A percentile compares a stretch with the other conserved stretches of the same genome.
phyloP scores from a whole-genome alignment of 1,284 basidiomycete species.

The Ganoderma resinaceum region DNA sequence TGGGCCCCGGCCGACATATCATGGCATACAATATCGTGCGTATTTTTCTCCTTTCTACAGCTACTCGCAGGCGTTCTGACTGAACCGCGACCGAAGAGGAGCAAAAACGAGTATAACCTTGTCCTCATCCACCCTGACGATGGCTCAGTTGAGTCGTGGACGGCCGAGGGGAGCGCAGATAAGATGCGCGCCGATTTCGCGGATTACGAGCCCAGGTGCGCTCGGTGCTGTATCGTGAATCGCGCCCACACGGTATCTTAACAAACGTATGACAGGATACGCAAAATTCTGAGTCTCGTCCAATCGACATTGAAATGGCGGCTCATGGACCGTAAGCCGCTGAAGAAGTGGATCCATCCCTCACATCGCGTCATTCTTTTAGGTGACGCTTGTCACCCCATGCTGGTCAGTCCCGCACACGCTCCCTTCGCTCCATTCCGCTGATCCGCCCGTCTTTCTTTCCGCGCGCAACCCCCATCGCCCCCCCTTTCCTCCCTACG shows the following conservation, averaged over 20 bases:
- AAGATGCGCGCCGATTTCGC: constrained; percentile 52
- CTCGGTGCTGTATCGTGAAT: not conserved
- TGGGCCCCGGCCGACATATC: constrained; percentile 49
- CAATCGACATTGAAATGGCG: constrained; percentile 53
- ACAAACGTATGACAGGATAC: constrained; percentile 39
- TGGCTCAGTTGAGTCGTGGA: constrained; percentile 54
- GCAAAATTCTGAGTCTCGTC: constrained; percentile 47
- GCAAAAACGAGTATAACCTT: constrained; percentile 50
- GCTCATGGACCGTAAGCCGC: constrained; percentile 50
- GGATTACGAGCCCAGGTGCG: constrained; percentile 53
- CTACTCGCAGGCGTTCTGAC: not conserved
- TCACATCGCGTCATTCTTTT: constrained; percentile 47
- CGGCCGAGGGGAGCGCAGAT: constrained; percentile 50
- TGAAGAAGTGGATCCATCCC: constrained; percentile 51
- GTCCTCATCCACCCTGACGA: constrained; percentile 53
- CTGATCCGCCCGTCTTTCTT: too few relatives aligned
- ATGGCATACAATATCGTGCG: constrained; percentile 53
- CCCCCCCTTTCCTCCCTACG: too few relatives aligned
- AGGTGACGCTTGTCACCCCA: constrained; percentile 62
- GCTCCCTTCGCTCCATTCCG: too few relatives aligned
- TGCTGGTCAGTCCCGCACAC: constrained; percentile 49
- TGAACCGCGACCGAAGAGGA: constrained; percentile 37
- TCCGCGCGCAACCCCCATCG: too few relatives aligned
- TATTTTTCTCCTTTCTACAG: constrained; percentile 5
- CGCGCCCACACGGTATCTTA: not conserved